These are phyloP conservation scores for Tolypocladium tundrense DNA, from an alignment of 2,329 filamentous ascomycete genomes.

Conservation along the genomic window DNA sequence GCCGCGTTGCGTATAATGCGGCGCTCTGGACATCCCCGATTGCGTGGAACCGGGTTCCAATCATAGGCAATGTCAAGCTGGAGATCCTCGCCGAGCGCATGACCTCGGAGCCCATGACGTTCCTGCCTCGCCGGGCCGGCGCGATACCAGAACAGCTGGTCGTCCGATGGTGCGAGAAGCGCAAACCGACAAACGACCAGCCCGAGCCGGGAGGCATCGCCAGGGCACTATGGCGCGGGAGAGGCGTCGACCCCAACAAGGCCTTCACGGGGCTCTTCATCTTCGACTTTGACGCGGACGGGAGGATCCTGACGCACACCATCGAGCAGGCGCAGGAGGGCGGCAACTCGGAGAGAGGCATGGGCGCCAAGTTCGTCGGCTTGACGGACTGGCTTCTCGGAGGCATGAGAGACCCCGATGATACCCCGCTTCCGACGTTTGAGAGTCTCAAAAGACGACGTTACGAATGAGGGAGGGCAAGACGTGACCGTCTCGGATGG, in stretches of 20 bases:
- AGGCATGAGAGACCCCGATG: constrained; percentile 40
- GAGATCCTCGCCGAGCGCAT: constrained; percentile 87
- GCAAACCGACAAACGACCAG: constrained; percentile 8
- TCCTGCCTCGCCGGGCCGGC: constrained; percentile 38
- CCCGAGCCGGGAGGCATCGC: constrained; percentile 28
- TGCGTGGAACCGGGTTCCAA: constrained; percentile 86
- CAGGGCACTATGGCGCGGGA: constrained; percentile 29
- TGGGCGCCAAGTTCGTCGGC: constrained; percentile 76
- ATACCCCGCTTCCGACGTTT: constrained; percentile 25
- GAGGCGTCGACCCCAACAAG: constrained; percentile 45
- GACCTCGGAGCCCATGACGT: constrained; percentile 46
- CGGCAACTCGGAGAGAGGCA: constrained; percentile 68
- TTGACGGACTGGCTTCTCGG: constrained; percentile 92
- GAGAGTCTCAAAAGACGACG: constrained; percentile 16
- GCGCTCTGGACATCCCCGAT: constrained; percentile 94
- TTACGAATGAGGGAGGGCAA: not conserved
- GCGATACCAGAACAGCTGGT: constrained; percentile 69
- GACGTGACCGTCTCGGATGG: not conserved
- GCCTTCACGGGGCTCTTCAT: constrained; percentile 89
- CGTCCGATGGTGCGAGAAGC: constrained; percentile 67
- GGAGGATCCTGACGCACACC: constrained; percentile 74
- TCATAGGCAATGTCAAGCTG: constrained; percentile 81
- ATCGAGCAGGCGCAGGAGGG: constrained; percentile 89
- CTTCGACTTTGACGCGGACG: constrained; percentile 87
- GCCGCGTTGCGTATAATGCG: constrained; percentile 81